phyloP scores from a whole-genome alignment of 1,139 yeast genomes.

The Sugiyamaella xylanicola region DNA sequence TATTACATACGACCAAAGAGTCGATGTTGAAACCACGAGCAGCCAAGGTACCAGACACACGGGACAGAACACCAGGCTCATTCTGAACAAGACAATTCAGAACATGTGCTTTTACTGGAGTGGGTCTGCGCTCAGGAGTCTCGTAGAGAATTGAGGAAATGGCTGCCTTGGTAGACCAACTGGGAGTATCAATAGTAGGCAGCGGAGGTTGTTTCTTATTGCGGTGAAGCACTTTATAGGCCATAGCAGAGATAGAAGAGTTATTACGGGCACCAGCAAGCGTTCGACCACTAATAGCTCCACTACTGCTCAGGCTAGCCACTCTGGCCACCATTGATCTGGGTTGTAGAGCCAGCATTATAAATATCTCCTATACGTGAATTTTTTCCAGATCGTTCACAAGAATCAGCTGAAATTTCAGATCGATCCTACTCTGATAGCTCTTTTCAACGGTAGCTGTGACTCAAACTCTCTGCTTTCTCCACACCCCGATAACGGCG shows the following conservation, averaged over 20 bases:
- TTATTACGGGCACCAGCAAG: conserved; percentile 22
- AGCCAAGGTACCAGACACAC: conserved; percentile 93
- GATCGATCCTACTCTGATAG: not conserved
- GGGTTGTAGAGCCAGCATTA: conserved; percentile 9
- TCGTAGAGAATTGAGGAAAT: conserved; percentile 93
- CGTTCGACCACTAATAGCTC: conserved; percentile 1
- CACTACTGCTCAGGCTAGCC: not conserved
- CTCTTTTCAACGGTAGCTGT: not conserved
- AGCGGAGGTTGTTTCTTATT: conserved; percentile 86
- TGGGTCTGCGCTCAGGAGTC: conserved; percentile 72
- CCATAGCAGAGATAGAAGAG: conserved; percentile 86
- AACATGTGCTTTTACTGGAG: conserved; percentile 63
- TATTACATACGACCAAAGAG: conserved; percentile 92
- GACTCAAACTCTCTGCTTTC: not conserved
- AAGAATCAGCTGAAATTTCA: not conserved
- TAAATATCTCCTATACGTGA: not conserved
- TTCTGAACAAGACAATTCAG: conserved; percentile 96
- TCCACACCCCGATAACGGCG: conserved; percentile 7
- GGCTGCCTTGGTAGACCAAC: conserved; percentile 94
- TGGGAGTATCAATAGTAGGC: conserved; percentile 93
- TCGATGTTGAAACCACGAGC: conserved; percentile 98
- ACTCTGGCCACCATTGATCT: not conserved
- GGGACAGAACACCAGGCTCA: conserved; percentile 95
- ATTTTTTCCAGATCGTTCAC: not conserved
- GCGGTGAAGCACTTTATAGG: conserved; percentile 83